phyloP scores from a whole-genome alignment of 2,329 filamentous ascomycete genomes.

The Penicillium sp. region DNA sequence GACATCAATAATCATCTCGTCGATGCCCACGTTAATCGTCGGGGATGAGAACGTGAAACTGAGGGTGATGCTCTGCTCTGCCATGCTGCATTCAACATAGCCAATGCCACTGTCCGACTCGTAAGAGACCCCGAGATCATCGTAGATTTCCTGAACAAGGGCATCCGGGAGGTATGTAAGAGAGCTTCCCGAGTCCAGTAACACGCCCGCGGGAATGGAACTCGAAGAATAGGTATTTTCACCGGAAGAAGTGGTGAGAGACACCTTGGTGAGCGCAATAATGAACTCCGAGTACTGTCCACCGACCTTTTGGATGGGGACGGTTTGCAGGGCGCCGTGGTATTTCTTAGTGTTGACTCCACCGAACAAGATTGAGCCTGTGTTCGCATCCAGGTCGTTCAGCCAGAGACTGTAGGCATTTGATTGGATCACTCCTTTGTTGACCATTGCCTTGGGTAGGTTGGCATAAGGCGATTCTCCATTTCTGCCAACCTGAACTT shows the following conservation, averaged over 20 bases:
- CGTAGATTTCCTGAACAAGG: conserved; percentile 50
- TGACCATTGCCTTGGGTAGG: conserved; percentile 63
- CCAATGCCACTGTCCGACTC: conserved; percentile 52
- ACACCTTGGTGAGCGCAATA: conserved; percentile 64
- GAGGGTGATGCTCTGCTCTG: conserved; percentile 49
- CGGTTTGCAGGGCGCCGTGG: conserved; percentile 59
- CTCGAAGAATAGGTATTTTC: conserved; percentile 32
- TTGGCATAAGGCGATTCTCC: conserved; percentile 61
- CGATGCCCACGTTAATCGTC: conserved; percentile 54
- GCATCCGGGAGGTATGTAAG: conserved; percentile 40
- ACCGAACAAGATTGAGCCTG: conserved; percentile 70
- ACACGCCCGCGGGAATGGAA: conserved; percentile 40
- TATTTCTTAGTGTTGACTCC: conserved; percentile 69
- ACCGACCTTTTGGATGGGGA: conserved; percentile 60
- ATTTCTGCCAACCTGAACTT: conserved; percentile 54
- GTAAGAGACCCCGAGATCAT: conserved; percentile 59
- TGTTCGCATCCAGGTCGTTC: conserved; percentile 65
- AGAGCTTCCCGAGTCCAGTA: conserved; percentile 41
- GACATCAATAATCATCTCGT: conserved; percentile 56
- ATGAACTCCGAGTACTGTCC: conserved; percentile 61
- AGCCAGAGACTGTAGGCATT: conserved; percentile 73
- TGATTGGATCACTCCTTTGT: conserved; percentile 59
- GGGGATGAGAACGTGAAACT: conserved; percentile 58
- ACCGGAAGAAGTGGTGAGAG: conserved; percentile 33
- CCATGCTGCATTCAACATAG: conserved; percentile 53